Conservation (phyloP, 495 filamentous ascomycete genomes). For the Bryoglossum gracile region DNA sequence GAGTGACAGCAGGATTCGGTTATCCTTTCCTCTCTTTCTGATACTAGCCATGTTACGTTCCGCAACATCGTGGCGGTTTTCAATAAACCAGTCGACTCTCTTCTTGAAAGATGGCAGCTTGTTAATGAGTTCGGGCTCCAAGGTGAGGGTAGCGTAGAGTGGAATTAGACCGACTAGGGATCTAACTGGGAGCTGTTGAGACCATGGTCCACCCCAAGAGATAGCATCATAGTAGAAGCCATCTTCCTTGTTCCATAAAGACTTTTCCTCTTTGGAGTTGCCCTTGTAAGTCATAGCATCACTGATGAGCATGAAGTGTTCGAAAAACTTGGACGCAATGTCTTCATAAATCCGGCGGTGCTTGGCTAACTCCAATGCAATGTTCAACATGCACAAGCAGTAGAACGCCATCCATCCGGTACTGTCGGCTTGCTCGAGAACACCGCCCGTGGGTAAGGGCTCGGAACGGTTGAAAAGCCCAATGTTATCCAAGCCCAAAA, state of each 20-base stretch:
- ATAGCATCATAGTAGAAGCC: constrained; percentile 99
- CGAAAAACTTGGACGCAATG: constrained; percentile 97
- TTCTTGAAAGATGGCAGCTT: constrained; percentile 91
- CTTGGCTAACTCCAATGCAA: constrained; percentile 88
- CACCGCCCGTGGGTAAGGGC: constrained; percentile 85
- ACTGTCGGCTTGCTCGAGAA: constrained; percentile 91
- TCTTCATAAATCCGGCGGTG: constrained; percentile 96
- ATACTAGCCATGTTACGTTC: constrained; percentile 92
- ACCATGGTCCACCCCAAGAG: constrained; percentile 86
- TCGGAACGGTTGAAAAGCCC: constrained; percentile 97
- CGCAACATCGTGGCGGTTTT: constrained; percentile 74
- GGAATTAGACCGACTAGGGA: constrained; percentile 92
- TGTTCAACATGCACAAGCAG: constrained; percentile 91
- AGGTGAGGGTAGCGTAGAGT: constrained; percentile 80
- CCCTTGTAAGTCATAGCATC: constrained; percentile 92
- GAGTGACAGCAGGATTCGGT: constrained; percentile 76
- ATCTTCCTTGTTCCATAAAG: constrained; percentile 91
- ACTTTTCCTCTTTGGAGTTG: constrained; percentile 67
- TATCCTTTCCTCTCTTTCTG: constrained; percentile 76
- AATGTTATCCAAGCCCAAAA: constrained; percentile 95
- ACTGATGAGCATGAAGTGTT: constrained; percentile 95
- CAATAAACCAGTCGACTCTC: constrained; percentile 85
- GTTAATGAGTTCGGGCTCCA: constrained; percentile 90
- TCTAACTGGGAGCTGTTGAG: constrained; percentile 82
- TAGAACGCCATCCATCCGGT: constrained; percentile 99